These are phyloP conservation scores for Phialophora tarda DNA, from an alignment of 2,329 filamentous ascomycete genomes.

Conservation along the genomic window DNA sequence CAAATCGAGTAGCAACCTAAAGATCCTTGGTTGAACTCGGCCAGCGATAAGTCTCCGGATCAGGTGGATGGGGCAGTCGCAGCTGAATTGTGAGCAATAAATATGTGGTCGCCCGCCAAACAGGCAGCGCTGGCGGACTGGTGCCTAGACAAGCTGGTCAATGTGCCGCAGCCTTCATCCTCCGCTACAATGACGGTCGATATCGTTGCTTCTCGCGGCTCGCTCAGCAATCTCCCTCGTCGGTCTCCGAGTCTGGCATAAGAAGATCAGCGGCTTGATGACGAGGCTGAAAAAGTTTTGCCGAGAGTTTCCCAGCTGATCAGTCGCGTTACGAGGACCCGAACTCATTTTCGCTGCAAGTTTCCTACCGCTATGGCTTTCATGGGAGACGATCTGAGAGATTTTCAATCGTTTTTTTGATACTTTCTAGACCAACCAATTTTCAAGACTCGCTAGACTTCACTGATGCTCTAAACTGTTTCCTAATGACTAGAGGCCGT, in stretches of 20 bases:
- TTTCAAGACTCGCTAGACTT: constrained; percentile 18
- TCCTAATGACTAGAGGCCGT: constrained; percentile 1
- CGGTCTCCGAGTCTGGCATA: neutral
- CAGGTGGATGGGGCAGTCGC: neutral
- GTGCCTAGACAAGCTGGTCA: neutral
- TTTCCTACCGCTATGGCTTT: neutral
- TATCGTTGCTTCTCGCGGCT: too few relatives aligned
- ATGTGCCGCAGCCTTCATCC: neutral
- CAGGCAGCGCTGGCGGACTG: neutral
- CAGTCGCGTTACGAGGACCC: neutral
- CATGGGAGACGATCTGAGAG: neutral
- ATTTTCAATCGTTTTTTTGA: constrained; percentile 15
- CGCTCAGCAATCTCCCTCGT: neutral
- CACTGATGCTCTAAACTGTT: constrained; percentile 23
- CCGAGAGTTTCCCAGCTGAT: constrained; percentile 3
- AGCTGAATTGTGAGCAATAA: neutral
- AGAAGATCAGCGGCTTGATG: neutral
- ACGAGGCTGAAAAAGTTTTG: neutral
- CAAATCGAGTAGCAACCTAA: neutral
- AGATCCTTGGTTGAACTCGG: neutral
- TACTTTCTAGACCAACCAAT: constrained; percentile 20
- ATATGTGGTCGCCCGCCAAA: neutral
- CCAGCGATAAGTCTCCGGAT: neutral
- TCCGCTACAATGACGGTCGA: neutral
- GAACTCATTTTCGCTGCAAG: neutral